Base-by-base conservation (phyloP, 345 rosid species). In the Rubroshorea leprosula region DNA sequence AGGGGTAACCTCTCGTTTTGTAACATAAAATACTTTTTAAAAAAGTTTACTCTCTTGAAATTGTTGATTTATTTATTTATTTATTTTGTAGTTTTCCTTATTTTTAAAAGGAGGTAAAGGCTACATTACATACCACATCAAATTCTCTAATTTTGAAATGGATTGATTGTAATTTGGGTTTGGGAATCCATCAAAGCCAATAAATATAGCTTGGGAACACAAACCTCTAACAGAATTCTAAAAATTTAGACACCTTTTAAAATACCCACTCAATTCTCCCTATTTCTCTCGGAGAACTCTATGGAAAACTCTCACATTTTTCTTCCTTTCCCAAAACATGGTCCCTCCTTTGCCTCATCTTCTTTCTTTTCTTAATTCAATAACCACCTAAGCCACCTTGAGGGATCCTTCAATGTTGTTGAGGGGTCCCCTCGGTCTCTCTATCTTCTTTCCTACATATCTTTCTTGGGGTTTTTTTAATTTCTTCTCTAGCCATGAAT, bases 351-450 rank as follows among this genome's bases (percentile, higher is more conserved):
- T 49, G 61, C 41, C 49, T 45, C 49, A 1, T 11, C 11, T 41
- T 63, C 35, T 54, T 46, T 54, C 56, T 41, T 21, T 58, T 2
- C 27, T 20, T 38, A 12, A 20, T 54, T 62, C 49, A 13, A 11
- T 20, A 26, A 45, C 5, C 56, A 12, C 62, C 21, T 31, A n/a
- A 35, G 26, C 56, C 65, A 27, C 73, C 58, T 49, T 55, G 49
- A 67, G 60, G 83, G 86, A 83, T 78, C 83, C 86, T 81, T 76
- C 86, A 63, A 15, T 18, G 41, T 11, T 26, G 16, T 62, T 70
- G 82, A 70, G 73, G 41, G 84, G 82, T 74, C 86, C 83, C 78
- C 55, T 44, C 4, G 47, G 57, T 60, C 55, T 51, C 60, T 24
- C 29, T 51, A 20, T 7, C 1, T 18, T 3, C n/a, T 6, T 29